phyloP scores from a whole-genome alignment of 371 early-diverging fungal genomes.

The Saksenaea vasiformis region DNA sequence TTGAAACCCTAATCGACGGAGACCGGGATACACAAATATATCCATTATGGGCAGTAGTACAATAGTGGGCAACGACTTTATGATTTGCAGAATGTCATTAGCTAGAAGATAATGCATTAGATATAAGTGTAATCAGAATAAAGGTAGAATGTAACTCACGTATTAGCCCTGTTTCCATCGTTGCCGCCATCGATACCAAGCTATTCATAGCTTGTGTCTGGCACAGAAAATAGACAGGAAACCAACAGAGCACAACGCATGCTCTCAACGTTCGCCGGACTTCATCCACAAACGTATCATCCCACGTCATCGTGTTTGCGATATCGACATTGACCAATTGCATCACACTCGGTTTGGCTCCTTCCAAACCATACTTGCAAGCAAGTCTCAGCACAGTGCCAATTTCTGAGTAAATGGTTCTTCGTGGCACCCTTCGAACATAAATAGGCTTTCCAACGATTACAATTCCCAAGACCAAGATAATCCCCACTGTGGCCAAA shows the following conservation, averaged over 20 bases:
- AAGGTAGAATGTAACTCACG: no score
- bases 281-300: slow-evolving; percentile 70
- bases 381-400: slow-evolving; percentile 16
- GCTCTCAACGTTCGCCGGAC: slow-evolving; percentile 61
- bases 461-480: slow-evolving; percentile 62
- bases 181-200: slow-evolving; percentile 66
- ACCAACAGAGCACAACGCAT: slow-evolving; percentile 70
- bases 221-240: slow-evolving; percentile 73
- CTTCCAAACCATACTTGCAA: slow-evolving; percentile 40
- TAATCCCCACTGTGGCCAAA: slow-evolving; percentile 60
- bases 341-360: slow-evolving; percentile 32
- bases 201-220: slow-evolving; percentile 76
- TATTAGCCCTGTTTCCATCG: no score
- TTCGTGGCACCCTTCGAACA: slow-evolving; percentile 57
- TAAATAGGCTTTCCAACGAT: slow-evolving; percentile 63
- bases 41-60: no score
- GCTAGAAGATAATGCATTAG: no score
- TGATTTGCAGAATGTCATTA: no score
- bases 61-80: no score
- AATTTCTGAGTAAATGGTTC: slow-evolving; percentile 39
- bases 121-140: no score
- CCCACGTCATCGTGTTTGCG: slow-evolving; percentile 50
- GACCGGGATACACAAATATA: no score
- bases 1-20: no score
- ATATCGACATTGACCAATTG: slow-evolving; percentile 18